Evolutionary conservation across 1,139 yeast species (phyloP).

Genomic region (Geotrichum klebahnii): DNA sequence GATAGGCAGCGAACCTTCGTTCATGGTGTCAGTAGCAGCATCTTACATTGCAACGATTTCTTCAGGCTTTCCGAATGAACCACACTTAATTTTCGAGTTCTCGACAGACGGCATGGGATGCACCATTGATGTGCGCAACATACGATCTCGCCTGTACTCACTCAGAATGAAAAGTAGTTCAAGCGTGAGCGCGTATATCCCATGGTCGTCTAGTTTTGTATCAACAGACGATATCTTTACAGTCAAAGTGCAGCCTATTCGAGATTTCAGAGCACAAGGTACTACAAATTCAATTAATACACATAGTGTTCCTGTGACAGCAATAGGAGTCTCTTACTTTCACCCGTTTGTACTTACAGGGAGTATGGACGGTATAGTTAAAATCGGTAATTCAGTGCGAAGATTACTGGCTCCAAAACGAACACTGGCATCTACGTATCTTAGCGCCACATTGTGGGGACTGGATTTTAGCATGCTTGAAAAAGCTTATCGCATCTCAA

Average conservation of each 20-base stretch:
- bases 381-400: constrained; percentile 44
- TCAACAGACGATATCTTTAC: constrained; percentile 44
- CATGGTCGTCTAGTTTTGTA: constrained; percentile 42
- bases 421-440: constrained; percentile 34
- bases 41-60: constrained; percentile 49
- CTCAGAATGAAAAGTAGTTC: constrained; percentile 39
- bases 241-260: constrained; percentile 40
- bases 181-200: constrained; percentile 38
- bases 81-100: constrained; percentile 46
- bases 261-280: constrained; percentile 34
- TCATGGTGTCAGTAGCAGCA: constrained; percentile 46
- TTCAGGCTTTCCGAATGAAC: constrained; percentile 37
- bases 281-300: constrained; percentile 22
- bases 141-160: constrained; percentile 40
- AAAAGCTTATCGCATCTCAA: constrained; percentile 41
- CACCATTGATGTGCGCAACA: constrained; percentile 45
- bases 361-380: constrained; percentile 56
- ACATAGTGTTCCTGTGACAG: constrained; percentile 42
- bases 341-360: constrained; percentile 66
- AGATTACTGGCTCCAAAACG: constrained; percentile 44
- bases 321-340: constrained; percentile 42
- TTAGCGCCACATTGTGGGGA: constrained; percentile 37
- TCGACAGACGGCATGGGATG: constrained; percentile 47
- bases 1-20: constrained; percentile 45
- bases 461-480: constrained; percentile 42